Base-by-base conservation (phyloP, 495 filamentous ascomycete species). In the Neurospora sp. region DNA sequence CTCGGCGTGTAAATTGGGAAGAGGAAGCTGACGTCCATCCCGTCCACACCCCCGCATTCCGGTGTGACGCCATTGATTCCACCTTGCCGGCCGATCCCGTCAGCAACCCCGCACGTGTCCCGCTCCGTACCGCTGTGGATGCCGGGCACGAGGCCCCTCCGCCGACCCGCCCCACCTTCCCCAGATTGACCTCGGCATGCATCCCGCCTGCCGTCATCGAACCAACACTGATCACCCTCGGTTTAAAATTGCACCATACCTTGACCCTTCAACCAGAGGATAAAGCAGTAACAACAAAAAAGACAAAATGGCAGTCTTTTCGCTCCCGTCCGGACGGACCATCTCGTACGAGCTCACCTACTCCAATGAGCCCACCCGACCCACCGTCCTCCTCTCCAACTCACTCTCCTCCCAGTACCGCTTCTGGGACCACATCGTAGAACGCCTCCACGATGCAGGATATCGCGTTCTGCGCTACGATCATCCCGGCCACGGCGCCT, bases 401-500 rank as follows among this genome's bases (percentile, higher is more conserved):
- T 76, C 78, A 8, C 69, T 82, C 35, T 71, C 72, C 37, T 70
- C 78, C 16, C 68, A 75, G 10, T 68, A 74, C 35, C 38, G 44
- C 20, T 61, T 76, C 27, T 81, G 79, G 79, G 78, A 81, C 61
- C 69, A 70, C 72, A 70, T 80, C 10, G 78, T 81, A 27, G 44
- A 71, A 12, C 65, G 68, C 44, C 70, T 81, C 41, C 74, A 76
- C 69, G 70, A 71, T 3, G 70, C 68, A 38, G 79, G 77, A 31
- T 79, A 77, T 20, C 72, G 72, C 18, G 76, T 80, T 2, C 73
- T 83, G 27, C 77, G 76, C 42, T 83, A 80, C 72, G 78, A 82
- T 69, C 76, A 75, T 1, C 80, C 81, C 4, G 80, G 79, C 71
- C 81, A 83, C 42, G 80, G 80, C 20, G 65, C 16, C 37, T 82